Evolutionary conservation across 2,329 filamentous ascomycete genomes (phyloP), one percentile per base, ranked within the genome.

Genomic region (Fusarium guadeloupense): DNA sequence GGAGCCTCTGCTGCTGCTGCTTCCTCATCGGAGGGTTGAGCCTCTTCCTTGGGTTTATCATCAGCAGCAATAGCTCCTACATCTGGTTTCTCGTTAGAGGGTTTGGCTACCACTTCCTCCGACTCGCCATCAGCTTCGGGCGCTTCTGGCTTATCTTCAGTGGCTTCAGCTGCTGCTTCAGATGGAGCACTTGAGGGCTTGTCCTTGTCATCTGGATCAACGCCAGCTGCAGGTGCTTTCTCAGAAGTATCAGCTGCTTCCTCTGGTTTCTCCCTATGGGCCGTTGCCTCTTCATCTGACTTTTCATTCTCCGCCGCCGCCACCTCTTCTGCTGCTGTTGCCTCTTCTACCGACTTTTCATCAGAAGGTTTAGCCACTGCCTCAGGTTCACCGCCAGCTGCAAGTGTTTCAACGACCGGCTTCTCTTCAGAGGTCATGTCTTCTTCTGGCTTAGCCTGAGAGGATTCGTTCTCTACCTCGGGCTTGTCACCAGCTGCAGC

Each of bases 391-490:
- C 59, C 19, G 16, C 13, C 21, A 20, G 20, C 20, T 40, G 37
- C 9, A 37, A 44, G 20, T 40, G 31, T 30, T 26, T 49, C 49
- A 19, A 37, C 30, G 28, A 19, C 21, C 21, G 26, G 38, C 20
- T 59, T 49, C 25, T 57, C 43, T 21, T 64, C 58, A 10, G 23
- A 8, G 9, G 47, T 9, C n/a, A 9, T 14, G 12, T 52, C 41
- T 41, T 57, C 60, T 44, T 51, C 44, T n/a, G 23, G 14, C 37
- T 41, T 47, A 14, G 23, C 26, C 20, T 50, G 28, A 30, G 45
- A 16, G 31, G 28, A 20, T 28, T 38, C 38, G 7, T 48, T 30
- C 12, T 25, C 23, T 46, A 30, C 45, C 30, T 45, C 47, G 35
- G 54, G 28, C 31, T 64, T 43, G 17, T 49, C 46, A 8, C 26